phyloP scores from a whole-genome alignment of 2,329 filamentous ascomycete genomes.

The Scopulariopsis brevicaulis region DNA sequence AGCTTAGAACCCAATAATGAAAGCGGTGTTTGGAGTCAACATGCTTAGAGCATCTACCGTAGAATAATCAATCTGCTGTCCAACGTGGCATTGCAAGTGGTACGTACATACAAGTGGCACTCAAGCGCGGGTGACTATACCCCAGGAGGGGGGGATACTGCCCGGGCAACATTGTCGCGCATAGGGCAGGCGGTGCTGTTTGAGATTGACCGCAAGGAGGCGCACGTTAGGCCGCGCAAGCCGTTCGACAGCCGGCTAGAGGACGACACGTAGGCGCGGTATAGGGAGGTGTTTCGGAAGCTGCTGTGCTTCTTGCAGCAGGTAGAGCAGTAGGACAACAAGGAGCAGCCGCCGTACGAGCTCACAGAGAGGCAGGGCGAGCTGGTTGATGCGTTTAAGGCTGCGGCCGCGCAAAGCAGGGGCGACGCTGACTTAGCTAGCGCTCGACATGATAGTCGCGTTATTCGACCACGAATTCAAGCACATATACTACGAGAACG shows the following conservation, averaged over 20 bases:
- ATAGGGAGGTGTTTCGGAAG: conserved; percentile 4
- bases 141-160: no score
- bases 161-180: no score
- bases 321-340: neutral
- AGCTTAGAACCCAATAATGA: no score
- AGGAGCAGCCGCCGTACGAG: neutral
- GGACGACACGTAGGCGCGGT: conserved; percentile 6
- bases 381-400: neutral
- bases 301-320: conserved; percentile 3
- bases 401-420: neutral
- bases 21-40: no score
- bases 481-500: conserved; percentile 6
- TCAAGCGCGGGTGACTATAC: no score
- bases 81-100: no score
- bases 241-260: conserved; percentile 7
- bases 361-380: conserved; percentile 1
- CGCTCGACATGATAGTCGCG: neutral
- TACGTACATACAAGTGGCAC: no score
- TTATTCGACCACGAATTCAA: conserved; percentile 6
- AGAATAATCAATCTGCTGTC: no score
- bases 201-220: conserved; percentile 6
- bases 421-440: neutral
- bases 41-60: no score
- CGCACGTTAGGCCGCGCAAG: neutral
- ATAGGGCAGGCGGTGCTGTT: conserved; percentile 4